phyloP scores from a whole-genome alignment of 2,329 filamentous ascomycete genomes.

The Dactylonectria macrodidyma region DNA sequence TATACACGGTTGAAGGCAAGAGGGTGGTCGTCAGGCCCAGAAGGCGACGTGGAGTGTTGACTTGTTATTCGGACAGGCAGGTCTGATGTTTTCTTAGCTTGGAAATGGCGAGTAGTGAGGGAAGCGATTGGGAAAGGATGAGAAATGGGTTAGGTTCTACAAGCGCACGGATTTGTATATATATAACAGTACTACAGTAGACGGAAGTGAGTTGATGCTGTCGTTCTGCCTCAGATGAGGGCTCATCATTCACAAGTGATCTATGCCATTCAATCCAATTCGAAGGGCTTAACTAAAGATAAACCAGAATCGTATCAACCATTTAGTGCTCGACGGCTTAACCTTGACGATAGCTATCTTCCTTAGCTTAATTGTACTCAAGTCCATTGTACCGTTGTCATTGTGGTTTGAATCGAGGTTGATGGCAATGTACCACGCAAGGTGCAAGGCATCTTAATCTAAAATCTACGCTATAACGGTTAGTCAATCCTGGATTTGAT shows the following conservation, averaged over 20 bases:
- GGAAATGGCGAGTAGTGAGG: slow-evolving; percentile 11
- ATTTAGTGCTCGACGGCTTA: too few relatives aligned
- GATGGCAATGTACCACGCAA: too few relatives aligned
- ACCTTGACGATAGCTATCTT: too few relatives aligned
- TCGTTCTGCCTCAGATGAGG: neutral
- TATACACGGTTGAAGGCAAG: slow-evolving; percentile 7
- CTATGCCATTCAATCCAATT: neutral
- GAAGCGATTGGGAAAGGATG: neutral
- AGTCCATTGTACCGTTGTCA: too few relatives aligned
- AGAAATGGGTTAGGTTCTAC: slow-evolving; percentile 1
- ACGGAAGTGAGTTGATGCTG: slow-evolving; percentile 1
- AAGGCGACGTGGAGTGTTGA: slow-evolving; percentile 9
- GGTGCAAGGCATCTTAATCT: too few relatives aligned
- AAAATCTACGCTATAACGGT: too few relatives aligned
- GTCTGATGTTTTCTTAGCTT: slow-evolving; percentile 18
- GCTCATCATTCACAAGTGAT: neutral
- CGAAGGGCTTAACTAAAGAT: too few relatives aligned
- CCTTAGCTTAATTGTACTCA: too few relatives aligned
- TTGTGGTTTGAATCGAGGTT: too few relatives aligned
- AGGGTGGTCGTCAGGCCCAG: slow-evolving; percentile 6
- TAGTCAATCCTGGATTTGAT: too few relatives aligned
- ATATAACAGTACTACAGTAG: slow-evolving; percentile 5
- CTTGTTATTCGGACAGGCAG: slow-evolving; percentile 12
- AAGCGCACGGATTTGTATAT: slow-evolving; percentile 20
- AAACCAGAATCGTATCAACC: too few relatives aligned